Conservation (phyloP, 352 stramenopile species). For the Globisporangium barbulae region DNA sequence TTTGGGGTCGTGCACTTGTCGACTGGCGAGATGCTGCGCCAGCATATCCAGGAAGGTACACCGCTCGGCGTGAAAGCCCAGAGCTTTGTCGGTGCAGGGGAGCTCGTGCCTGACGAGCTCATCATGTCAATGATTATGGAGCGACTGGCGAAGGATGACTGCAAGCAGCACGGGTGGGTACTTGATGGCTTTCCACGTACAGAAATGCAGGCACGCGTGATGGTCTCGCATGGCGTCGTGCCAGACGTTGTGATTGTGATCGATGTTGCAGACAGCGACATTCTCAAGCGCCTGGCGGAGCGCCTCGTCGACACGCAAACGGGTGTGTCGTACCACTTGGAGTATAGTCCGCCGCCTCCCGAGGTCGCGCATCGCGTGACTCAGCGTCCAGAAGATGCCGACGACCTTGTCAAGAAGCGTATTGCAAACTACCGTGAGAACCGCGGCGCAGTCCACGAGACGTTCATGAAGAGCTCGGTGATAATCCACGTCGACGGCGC, state of each 20-base stretch:
- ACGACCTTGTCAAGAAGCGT: slow-evolving; percentile 75
- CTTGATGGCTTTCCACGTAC: slow-evolving; percentile 95
- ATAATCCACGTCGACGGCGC: slow-evolving; percentile 72
- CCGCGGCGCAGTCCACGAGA: slow-evolving; percentile 68
- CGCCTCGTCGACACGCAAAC: slow-evolving; percentile 79
- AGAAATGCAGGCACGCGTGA: slow-evolving; percentile 85
- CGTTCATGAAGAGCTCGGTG: slow-evolving; percentile 65
- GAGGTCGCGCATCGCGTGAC: slow-evolving; percentile 47
- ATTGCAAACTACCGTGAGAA: slow-evolving; percentile 81
- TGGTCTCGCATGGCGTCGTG: slow-evolving; percentile 67
- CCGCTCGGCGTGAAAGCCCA: slow-evolving; percentile 72
- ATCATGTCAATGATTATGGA: slow-evolving; percentile 88
- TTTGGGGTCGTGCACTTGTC: slow-evolving; percentile 92
- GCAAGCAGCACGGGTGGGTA: slow-evolving; percentile 87
- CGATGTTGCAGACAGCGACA: slow-evolving; percentile 88
- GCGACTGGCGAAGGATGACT: slow-evolving; percentile 85
- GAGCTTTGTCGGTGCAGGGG: slow-evolving; percentile 79
- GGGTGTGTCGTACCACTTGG: slow-evolving; percentile 81
- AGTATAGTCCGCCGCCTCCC: slow-evolving; percentile 56
- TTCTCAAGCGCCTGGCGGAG: slow-evolving; percentile 74
- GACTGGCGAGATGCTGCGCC: slow-evolving; percentile 91
- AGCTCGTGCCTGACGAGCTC: slow-evolving; percentile 91
- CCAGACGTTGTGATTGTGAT: slow-evolving; percentile 91
- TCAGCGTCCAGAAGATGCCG: slow-evolving; percentile 79
- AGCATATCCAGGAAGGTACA: slow-evolving; percentile 71